These are phyloP conservation scores for Macaranga tanarius DNA, from an alignment of 441 rosid genomes.

Conservation along the genomic window DNA sequence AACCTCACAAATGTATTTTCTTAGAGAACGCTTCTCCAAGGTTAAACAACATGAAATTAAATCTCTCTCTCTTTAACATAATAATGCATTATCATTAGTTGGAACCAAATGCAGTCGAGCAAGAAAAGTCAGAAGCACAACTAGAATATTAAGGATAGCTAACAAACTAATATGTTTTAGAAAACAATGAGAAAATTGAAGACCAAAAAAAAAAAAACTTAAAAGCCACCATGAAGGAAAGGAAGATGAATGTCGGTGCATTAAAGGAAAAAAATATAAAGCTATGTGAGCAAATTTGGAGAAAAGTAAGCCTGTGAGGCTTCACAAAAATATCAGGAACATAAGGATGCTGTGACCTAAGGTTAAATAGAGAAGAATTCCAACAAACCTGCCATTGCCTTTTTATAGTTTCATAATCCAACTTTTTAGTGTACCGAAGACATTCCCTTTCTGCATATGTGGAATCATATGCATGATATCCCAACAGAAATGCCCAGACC, in stretches of 20 bases:
- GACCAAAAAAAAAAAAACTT: background rate
- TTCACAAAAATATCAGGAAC: background rate
- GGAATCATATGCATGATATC: slow-evolving; percentile 76
- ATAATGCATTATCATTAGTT: background rate
- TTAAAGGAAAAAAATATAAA: slow-evolving; percentile 5
- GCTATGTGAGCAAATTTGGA: background rate
- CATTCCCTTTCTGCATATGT: slow-evolving; percentile 88
- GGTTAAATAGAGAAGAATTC: slow-evolving; percentile 13
- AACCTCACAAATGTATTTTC: background rate
- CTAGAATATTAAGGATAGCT: background rate
- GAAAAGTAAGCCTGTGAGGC: background rate
- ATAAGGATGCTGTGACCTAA: slow-evolving; percentile 3
- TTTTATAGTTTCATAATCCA: slow-evolving; percentile 75
- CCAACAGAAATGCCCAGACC: slow-evolving; percentile 93
- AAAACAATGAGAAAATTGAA: background rate
- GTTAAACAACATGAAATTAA: background rate
- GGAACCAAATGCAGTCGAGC: background rate
- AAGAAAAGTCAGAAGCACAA: background rate
- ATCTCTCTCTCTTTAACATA: background rate
- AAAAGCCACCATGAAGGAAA: background rate
- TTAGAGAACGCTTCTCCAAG: background rate
- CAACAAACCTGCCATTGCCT: slow-evolving; percentile 89
- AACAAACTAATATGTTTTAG: background rate
- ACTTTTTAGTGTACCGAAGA: slow-evolving; percentile 52
- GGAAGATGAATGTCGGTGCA: background rate